Evolutionary conservation across 2,329 filamentous ascomycete species (phyloP).

Genomic region (Fusarium zealandicum): DNA sequence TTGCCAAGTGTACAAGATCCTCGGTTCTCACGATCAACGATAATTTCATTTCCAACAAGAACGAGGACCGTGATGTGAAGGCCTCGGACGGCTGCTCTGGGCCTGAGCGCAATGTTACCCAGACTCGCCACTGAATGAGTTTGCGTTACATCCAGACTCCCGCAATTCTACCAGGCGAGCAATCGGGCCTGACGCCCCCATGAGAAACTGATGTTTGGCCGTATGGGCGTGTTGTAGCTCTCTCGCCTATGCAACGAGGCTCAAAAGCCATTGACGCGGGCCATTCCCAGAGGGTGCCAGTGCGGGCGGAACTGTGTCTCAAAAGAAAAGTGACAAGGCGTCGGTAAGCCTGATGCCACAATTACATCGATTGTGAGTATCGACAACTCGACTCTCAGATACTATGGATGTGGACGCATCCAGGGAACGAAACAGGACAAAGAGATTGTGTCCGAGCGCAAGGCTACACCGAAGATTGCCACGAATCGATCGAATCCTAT

Average conservation of each 20-base stretch:
- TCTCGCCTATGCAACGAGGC: not conserved
- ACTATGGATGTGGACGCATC: not conserved
- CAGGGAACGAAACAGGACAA: not conserved
- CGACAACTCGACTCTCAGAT: conserved; percentile 11
- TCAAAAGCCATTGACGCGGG: not conserved
- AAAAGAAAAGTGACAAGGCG: not conserved
- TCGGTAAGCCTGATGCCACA: conserved; percentile 5
- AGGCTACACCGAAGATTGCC: not conserved
- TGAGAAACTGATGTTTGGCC: not conserved
- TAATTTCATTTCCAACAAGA: conserved; percentile 7
- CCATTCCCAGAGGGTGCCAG: not conserved
- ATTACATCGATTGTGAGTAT: not conserved
- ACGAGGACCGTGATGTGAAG: conserved; percentile 1
- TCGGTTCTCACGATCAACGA: conserved; percentile 15
- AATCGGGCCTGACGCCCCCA: conserved; percentile 1
- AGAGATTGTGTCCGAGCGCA: not conserved
- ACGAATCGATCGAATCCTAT: not conserved
- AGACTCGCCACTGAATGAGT: not conserved
- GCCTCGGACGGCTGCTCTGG: not conserved
- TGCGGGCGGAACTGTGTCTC: not conserved
- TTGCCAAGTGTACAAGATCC: conserved; percentile 17
- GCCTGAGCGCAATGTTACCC: not conserved
- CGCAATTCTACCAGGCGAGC: conserved; percentile 1
- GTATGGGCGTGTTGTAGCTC: not conserved
- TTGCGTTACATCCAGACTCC: conserved; percentile 19